Conservation (phyloP, 495 filamentous ascomycete genomes). For the Cryomyces minteri region DNA sequence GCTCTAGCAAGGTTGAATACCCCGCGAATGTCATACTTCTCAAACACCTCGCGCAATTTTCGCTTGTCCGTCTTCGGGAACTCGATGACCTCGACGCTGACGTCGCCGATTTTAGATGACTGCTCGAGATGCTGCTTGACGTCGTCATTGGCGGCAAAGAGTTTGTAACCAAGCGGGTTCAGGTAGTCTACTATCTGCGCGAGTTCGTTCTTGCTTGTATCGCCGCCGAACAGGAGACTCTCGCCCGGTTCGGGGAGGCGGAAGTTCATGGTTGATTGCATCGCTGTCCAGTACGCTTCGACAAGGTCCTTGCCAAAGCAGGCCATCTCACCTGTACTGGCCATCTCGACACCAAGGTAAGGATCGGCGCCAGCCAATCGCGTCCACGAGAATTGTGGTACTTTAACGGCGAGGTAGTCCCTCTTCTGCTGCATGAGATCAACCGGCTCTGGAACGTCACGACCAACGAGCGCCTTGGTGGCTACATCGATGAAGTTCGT, state of each 20-base stretch:
- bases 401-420: constrained; percentile 89
- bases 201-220: constrained; percentile 46
- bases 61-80: constrained; percentile 96
- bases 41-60: constrained; percentile 82
- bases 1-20: constrained; percentile 86
- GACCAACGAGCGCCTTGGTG: constrained; percentile 78
- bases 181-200: constrained; percentile 66
- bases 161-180: constrained; percentile 76
- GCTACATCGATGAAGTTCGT: constrained; percentile 96
- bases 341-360: constrained; percentile 96
- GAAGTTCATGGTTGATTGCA: constrained; percentile 99
- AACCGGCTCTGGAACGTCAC: constrained; percentile 65
- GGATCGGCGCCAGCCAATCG: constrained; percentile 95
- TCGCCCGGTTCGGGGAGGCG: constrained; percentile 81
- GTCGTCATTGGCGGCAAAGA: constrained; percentile 64
- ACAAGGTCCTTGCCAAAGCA: constrained; percentile 93
- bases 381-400: constrained; percentile 97
- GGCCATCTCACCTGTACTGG: constrained; percentile 90
- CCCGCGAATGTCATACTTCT: constrained; percentile 90
- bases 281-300: constrained; percentile 91
- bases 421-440: constrained; percentile 81
- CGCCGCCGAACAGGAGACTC: constrained; percentile 85
- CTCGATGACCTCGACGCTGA: constrained; percentile 77
- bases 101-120: constrained; percentile 34
- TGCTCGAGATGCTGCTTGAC: constrained; percentile 74